Conservation (phyloP, 2,329 filamentous ascomycete species). For the Pseudogymnoascus sp. region DNA sequence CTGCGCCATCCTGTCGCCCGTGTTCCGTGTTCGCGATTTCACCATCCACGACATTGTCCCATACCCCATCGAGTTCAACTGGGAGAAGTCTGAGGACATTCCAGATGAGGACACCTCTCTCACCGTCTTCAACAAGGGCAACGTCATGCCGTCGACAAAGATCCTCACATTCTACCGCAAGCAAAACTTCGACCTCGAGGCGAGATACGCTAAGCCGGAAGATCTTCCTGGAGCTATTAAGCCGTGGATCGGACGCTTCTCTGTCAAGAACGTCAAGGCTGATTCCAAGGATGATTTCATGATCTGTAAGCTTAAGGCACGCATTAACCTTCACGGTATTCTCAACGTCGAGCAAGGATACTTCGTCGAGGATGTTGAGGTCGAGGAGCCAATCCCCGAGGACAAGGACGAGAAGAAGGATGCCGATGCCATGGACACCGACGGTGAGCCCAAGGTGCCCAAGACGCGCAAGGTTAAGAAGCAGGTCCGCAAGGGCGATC, state of each 20-base stretch:
- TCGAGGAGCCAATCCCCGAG: slow-evolving; percentile 84
- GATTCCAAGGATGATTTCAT: slow-evolving; percentile 95
- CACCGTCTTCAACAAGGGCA: slow-evolving; percentile 95
- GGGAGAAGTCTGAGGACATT: slow-evolving; percentile 98
- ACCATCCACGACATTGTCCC: slow-evolving; percentile 93
- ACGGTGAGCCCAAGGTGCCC: slow-evolving; percentile 58
- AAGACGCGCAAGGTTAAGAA: slow-evolving; percentile 98
- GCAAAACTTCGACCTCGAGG: slow-evolving; percentile 93
- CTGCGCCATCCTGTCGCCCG: slow-evolving; percentile 93
- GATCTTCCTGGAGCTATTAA: slow-evolving; percentile 80
- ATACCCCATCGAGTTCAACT: slow-evolving; percentile 97
- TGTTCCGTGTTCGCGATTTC: slow-evolving; percentile 98
- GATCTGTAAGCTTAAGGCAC: slow-evolving; percentile 99
- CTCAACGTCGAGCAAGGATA: slow-evolving; percentile 96
- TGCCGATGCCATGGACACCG: slow-evolving; percentile 79
- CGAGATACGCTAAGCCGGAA: slow-evolving; percentile 83
- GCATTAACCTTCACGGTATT: slow-evolving; percentile 91
- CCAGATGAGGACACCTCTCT: slow-evolving; percentile 96
- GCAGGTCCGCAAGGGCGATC: slow-evolving; percentile 94
- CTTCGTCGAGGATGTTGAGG: slow-evolving; percentile 95
- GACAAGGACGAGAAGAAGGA: slow-evolving; percentile 58
- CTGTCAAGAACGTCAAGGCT: slow-evolving; percentile 93
- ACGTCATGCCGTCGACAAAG: slow-evolving; percentile 95
- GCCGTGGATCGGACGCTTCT: slow-evolving; percentile 95
- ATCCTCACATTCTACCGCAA: slow-evolving; percentile 99